phyloP scores from a whole-genome alignment of 148 eudicot species.

The Vaccinium macrocarpon region DNA sequence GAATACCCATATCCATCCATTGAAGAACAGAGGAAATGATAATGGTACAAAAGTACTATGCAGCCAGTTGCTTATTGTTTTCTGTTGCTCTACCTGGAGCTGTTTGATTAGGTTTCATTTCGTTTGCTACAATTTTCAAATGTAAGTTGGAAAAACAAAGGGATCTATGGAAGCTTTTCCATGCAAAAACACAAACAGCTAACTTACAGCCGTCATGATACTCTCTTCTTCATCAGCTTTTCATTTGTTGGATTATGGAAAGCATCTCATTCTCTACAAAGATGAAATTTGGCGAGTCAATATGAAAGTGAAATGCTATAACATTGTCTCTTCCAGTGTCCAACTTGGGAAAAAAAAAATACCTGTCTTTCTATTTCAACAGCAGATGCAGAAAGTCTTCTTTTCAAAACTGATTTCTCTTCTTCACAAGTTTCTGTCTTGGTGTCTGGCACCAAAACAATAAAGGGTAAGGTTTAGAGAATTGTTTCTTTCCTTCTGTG shows the following conservation, averaged over 20 bases:
- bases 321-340: neutral
- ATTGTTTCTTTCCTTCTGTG: neutral
- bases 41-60: neutral
- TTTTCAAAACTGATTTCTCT: slow-evolving; percentile 62
- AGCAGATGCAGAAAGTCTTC: slow-evolving; percentile 75
- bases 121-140: neutral
- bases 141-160: neutral
- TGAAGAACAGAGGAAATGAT: slow-evolving; percentile 5
- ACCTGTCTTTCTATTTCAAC: slow-evolving; percentile 94
- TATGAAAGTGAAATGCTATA: slow-evolving; percentile 9
- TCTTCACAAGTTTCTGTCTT: slow-evolving; percentile 73
- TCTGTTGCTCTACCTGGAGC: slow-evolving; percentile 9
- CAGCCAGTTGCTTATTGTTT: neutral
- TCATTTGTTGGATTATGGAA: slow-evolving; percentile 37
- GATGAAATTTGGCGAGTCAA: neutral
- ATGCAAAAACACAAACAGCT: neutral
- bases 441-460: slow-evolving; percentile 50
- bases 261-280: slow-evolving; percentile 93
- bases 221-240: neutral
- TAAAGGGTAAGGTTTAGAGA: neutral
- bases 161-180: neutral
- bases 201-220: neutral
- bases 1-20: neutral
- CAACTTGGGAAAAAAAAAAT: slow-evolving; percentile 8
- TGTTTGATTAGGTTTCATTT: neutral